Base-by-base conservation (phyloP, 495 filamentous ascomycete genomes). In the Aspergillus homomorphus region DNA sequence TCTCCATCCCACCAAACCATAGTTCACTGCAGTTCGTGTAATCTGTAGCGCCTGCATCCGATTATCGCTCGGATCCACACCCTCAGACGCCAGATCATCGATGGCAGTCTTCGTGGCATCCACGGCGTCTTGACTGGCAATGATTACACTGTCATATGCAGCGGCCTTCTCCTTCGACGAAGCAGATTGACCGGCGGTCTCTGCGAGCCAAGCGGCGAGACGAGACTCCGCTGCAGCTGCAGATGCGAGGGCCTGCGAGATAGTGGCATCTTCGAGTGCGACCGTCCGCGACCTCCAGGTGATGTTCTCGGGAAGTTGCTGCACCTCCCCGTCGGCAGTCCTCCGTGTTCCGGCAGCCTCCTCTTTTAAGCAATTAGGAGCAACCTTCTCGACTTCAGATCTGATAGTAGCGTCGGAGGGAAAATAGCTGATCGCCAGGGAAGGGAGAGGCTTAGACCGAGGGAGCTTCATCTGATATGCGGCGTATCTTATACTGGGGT, bases 1-100 rank as follows among this genome's bases (percentile, higher is more conserved):
- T 65, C 94, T 82, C 95, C 93, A 98, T 66, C 89, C 90, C 48
- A 99, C 86, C 70, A 97, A 82, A 61, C 87, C 87, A 68, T 93
- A 98, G 70, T 95, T 95, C 24, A 97, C 90, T 1, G 92, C 90
- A 0, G 95, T 96, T 20, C 89, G 86, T 6, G 92, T 96, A 58
- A 98, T 89, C 52, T 96, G 92, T 44, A 99, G 77, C 57, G 90
- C 87, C 72, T 99, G 95, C 88, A 98, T 89, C 45, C 91, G 83
- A 51, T 82, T 80, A 66, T 99, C 94, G 53, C 90, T 84, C 65
- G 89, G 87, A n/a, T 87, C 80, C 24, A 96, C 85, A 1, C 90
- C 89, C 64, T 98, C 95, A 59, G 78, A 83, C 45, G 81, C 80
- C 24, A 96, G 77, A 66, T 97, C 94, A 57, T 98, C 94, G 62